Base-by-base conservation (phyloP, 2,329 filamentous ascomycete genomes). In the Salinomyces thailandicus region DNA sequence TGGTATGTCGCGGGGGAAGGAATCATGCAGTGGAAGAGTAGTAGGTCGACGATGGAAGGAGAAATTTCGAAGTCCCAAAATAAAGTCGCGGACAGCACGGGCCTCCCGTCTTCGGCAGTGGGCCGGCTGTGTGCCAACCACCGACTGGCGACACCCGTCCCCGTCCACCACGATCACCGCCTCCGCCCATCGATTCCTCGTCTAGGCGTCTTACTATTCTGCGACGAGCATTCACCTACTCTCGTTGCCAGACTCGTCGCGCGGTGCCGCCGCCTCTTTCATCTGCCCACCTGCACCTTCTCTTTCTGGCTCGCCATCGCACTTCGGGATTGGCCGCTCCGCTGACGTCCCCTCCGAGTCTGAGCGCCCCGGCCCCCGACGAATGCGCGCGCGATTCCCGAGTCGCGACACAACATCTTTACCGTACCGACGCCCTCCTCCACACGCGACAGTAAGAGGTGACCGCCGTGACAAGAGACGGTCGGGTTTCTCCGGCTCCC, bases 1-100 rank as follows among this genome's bases (percentile, higher is more conserved):
- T 26, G 22, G 22, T 8, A 26, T 26, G 22, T 26, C n/a, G 22
- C n/a, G n/a, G n/a, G n/a, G n/a, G n/a, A n/a, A n/a, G n/a, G n/a
- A n/a, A n/a, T n/a, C n/a, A n/a, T n/a, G 4, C 22, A 26, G 22
- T 8, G 9, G 22, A 26, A 26, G 22, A 26, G 27, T 8, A 30
- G 11, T 9, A 30, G n/a, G 20, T 30, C n/a, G 20, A 24, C 7
- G 20, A 7, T 24, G 20, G n/a, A n/a, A 24, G 20, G n/a, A n/a
- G 20, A 30, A 15, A 30, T 30, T 30, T 30, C 27, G 11, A 30
- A 30, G 27, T 30, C 27, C 11, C 27, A 16, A 30, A 16, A n/a
- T n/a, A 30, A 13, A 30, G 27, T 30, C 27, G 27, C 27, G 27
- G 27, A 30, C 27, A n/a, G 27, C 27, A 16, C 11, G 15, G 11